Evolutionary conservation across 2,329 filamentous ascomycete genomes (phyloP).

Genomic region (Knoxdaviesia proteae): DNA sequence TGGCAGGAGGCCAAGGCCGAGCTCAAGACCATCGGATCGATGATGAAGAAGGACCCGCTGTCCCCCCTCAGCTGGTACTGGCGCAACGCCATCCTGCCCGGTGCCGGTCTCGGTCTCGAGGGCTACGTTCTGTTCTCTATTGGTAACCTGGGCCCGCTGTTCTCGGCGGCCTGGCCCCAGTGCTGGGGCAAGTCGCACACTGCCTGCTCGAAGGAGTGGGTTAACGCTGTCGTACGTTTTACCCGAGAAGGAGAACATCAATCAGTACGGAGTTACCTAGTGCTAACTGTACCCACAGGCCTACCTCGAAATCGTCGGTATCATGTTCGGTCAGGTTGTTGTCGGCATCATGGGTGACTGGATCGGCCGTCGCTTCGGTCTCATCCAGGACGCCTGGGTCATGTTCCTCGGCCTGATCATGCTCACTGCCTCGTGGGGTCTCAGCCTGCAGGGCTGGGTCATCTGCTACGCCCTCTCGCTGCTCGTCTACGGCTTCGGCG

Average conservation of each 20-base stretch:
- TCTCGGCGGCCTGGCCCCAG: slow-evolving; percentile 48
- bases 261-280: neutral
- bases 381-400: slow-evolving; percentile 83
- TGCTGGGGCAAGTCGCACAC: slow-evolving; percentile 50
- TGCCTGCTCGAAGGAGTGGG: slow-evolving; percentile 61
- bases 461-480: slow-evolving; percentile 92
- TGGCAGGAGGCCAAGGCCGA: slow-evolving; percentile 48
- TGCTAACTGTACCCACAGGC: slow-evolving; percentile 18
- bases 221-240: slow-evolving; percentile 38
- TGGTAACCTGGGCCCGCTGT: slow-evolving; percentile 72
- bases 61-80: slow-evolving; percentile 74
- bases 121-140: slow-evolving; percentile 96
- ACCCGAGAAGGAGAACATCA: neutral
- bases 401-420: slow-evolving; percentile 89
- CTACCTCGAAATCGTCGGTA: slow-evolving; percentile 84
- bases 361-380: slow-evolving; percentile 81
- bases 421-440: slow-evolving; percentile 79
- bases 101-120: slow-evolving; percentile 79
- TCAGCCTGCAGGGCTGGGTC: slow-evolving; percentile 78
- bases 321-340: slow-evolving; percentile 79
- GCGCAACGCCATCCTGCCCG: slow-evolving; percentile 75
- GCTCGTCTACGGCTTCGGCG: slow-evolving; percentile 51
- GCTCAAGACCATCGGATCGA: slow-evolving; percentile 42
- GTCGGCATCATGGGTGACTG: slow-evolving; percentile 57
- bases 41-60: slow-evolving; percentile 74